Conservation (phyloP, 2,329 filamentous ascomycete genomes). For the Venturia effusa region DNA sequence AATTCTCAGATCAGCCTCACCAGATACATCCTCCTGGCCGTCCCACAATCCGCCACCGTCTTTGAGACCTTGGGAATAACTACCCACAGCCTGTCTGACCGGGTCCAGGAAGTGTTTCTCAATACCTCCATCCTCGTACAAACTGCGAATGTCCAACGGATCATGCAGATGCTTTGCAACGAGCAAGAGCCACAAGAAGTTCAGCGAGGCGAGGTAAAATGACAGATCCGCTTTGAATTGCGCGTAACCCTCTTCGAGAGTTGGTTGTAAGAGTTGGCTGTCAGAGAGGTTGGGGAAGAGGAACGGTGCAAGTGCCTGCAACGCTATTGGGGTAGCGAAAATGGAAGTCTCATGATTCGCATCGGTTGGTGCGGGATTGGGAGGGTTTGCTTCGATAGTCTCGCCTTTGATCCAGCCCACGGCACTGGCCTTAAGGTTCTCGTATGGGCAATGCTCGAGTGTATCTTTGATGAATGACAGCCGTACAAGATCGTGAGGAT, state of each 20-base stretch:
- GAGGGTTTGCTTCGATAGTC: slow-evolving; percentile 36
- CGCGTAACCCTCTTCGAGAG: slow-evolving; percentile 24
- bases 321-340: slow-evolving; percentile 36
- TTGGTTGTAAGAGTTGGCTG: slow-evolving; percentile 21
- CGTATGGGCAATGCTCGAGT: slow-evolving; percentile 42
- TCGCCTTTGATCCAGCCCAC: slow-evolving; percentile 52
- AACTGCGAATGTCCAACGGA: slow-evolving; percentile 34
- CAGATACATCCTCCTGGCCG: slow-evolving; percentile 18
- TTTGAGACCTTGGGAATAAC: slow-evolving; percentile 20
- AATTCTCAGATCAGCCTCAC: slow-evolving; percentile 9
- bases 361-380: background rate
- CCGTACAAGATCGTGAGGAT: slow-evolving; percentile 40
- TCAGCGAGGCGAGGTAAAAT: slow-evolving; percentile 45
- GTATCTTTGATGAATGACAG: slow-evolving; percentile 45
- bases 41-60: slow-evolving; percentile 20
- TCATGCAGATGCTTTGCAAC: slow-evolving; percentile 37
- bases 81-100: slow-evolving; percentile 19
- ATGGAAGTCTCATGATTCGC: slow-evolving; percentile 21
- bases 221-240: slow-evolving; percentile 41
- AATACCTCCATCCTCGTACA: slow-evolving; percentile 25
- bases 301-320: slow-evolving; percentile 38
- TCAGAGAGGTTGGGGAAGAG: slow-evolving; percentile 40
- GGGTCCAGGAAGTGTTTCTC: slow-evolving; percentile 25
- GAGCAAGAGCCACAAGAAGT: slow-evolving; percentile 47
- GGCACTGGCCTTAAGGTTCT: slow-evolving; percentile 45